Base-by-base conservation (phyloP, 495 filamentous ascomycete species). In the Daldinia loculata region DNA sequence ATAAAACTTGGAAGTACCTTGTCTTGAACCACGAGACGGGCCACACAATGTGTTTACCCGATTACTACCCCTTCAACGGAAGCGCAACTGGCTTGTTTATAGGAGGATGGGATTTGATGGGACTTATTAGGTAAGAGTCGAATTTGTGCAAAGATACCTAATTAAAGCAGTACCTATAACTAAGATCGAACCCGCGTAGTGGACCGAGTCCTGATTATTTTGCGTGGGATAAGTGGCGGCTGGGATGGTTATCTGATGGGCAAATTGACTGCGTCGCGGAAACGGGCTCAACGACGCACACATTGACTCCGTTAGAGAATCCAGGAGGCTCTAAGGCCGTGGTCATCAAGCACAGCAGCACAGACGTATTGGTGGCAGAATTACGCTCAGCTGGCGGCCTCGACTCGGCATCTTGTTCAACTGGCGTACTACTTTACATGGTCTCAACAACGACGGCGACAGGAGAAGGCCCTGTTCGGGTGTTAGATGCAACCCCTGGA, bases 51-150 rank as follows among this genome's bases (percentile, higher is more conserved):
- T 79, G 77, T 32, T 61, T 79, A 55, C 75, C 77, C 0, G 77
- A 79, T 39, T 70, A 77, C 48, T 79, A 79, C 53, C 75, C 77
- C 8, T 43, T 72, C 8, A 62, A 70, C 56, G 69, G 71, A 12
- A 62, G 71, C 32, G 60, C 75, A 22, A 77, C 77, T 0, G 77
- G 73, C 2, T 50, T 71, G 17, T 75, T 61, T 50, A 75, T 79
- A 34, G 77, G 77, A n/a, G 73, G 77, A 9, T 79, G 77, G 77
- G 73, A 79, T 41, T 56, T 79, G 51, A 79, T 79, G 77, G 77
- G 75, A 9, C 70, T 76, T 15, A 76, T 79, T 29, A 76, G 64
- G 64, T 61, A 38, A 61, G 64, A 60, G 57, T n/a, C 24, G 6
- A 41, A 11, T 4, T 0, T 4, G 9, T 32, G 14, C 9, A 24